A percentile compares a stretch with the other conserved stretches of the same genome.
Evolutionary conservation across 352 stramenopile genomes (phyloP).

Genomic region (Phytophthora fragariae): DNA sequence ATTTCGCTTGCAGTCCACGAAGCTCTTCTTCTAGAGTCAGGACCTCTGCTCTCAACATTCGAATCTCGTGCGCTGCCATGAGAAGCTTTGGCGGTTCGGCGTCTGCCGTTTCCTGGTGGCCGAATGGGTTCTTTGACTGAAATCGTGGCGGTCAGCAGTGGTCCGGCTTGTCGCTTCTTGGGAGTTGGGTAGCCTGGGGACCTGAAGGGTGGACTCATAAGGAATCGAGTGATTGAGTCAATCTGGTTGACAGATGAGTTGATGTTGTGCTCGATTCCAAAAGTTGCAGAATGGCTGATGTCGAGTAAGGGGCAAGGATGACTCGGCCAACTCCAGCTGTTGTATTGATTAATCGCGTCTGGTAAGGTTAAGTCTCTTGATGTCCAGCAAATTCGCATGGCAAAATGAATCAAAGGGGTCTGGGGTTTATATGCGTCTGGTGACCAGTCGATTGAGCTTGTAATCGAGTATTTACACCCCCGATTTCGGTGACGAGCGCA

Average conservation of each 20-base stretch:
- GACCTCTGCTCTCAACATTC: constrained; percentile 26
- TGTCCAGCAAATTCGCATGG: neutral
- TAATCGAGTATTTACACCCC: neutral
- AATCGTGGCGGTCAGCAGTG: neutral
- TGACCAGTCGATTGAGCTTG: neutral
- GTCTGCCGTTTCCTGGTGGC: neutral
- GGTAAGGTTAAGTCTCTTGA: neutral
- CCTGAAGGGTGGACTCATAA: neutral
- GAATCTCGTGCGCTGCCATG: constrained; percentile 22
- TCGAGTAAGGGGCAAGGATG: neutral
- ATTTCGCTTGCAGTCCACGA: constrained; percentile 4
- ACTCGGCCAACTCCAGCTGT: neutral
- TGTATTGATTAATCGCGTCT: neutral
- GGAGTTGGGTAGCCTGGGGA: neutral
- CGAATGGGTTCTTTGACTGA: neutral
- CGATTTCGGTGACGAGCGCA: neutral
- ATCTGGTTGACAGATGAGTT: neutral
- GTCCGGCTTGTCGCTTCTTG: neutral
- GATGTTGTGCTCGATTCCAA: neutral
- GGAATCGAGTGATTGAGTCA: neutral
- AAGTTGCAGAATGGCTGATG: neutral
- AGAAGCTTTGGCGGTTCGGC: neutral
- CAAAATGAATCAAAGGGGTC: constrained; percentile 6
- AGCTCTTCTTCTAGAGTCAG: constrained; percentile 25
- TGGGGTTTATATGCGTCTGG: neutral